A percentile compares a stretch with the other conserved stretches of the same genome.
phyloP scores from a whole-genome alignment of 768 basidiomycete genomes.

The Mycena rebaudengoi region DNA sequence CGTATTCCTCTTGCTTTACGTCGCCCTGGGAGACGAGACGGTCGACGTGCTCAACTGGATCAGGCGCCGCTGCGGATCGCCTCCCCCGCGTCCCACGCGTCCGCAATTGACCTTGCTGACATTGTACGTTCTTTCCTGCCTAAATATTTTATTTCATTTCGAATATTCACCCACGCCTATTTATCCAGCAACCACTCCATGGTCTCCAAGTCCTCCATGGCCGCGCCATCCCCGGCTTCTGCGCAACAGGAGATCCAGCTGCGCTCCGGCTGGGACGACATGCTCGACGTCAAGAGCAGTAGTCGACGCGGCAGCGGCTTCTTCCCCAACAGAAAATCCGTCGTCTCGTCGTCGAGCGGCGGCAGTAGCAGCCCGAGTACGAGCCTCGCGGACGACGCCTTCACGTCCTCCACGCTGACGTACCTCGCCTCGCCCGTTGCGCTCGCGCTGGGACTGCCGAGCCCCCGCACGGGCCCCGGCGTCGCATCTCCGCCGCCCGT shows the following conservation, averaged over 20 bases:
- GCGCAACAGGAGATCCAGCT: conserved; percentile 14
- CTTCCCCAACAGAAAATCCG: conserved; percentile 27
- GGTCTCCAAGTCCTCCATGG: conserved; percentile 29
- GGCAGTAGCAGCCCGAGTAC: conserved; percentile 33
- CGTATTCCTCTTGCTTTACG: conserved; percentile 45
- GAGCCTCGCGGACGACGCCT: conserved; percentile 46
- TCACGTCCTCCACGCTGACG: conserved; percentile 52
- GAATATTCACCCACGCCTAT: not conserved
- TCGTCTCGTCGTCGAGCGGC: conserved; percentile 28
- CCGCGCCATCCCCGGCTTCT: conserved; percentile 44
- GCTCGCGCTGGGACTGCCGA: conserved; percentile 47
- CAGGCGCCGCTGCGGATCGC: not conserved
- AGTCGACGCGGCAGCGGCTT: not conserved
- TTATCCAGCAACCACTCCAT: conserved; percentile 5
- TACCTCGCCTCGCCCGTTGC: conserved; percentile 57
- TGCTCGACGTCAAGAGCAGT: conserved; percentile 43
- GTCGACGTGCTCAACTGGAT: conserved; percentile 48
- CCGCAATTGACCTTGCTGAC: conserved; percentile 13
- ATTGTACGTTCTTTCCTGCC: not conserved
- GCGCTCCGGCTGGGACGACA: conserved; percentile 60
- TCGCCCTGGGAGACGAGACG: conserved; percentile 49
- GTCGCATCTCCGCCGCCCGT: conserved; percentile 6
- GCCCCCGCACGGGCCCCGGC: conserved; percentile 34
- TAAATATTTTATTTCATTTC: not conserved
- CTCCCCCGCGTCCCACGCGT: not conserved